Evolutionary conservation across 2,329 filamentous ascomycete genomes (phyloP).

Genomic region (Diaporthe citri): DNA sequence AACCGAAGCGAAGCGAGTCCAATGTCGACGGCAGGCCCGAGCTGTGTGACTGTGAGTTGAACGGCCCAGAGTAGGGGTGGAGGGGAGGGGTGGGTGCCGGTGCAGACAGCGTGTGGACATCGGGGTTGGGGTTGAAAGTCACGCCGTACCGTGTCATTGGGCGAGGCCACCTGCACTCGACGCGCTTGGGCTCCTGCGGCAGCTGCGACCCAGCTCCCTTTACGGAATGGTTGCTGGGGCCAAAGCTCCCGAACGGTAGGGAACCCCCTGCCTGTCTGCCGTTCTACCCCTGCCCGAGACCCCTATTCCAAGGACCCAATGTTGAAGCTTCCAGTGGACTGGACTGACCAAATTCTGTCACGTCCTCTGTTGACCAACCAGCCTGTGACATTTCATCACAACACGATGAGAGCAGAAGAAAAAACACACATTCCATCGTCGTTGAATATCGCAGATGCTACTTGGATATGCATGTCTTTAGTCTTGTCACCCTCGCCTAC

Average conservation of each 20-base stretch:
- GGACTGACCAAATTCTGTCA: slow-evolving; percentile 3
- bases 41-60: slow-evolving; percentile 5
- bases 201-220: slow-evolving; percentile 1
- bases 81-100: background rate
- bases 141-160: slow-evolving; percentile 5
- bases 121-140: background rate
- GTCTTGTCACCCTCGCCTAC: background rate
- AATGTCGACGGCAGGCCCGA: slow-evolving; percentile 30
- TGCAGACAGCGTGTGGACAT: fast-evolving
- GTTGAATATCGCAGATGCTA: background rate
- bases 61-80: background rate
- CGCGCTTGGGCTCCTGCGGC: slow-evolving; percentile 12
- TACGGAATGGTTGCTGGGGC: slow-evolving; percentile 11
- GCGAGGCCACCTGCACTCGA: background rate
- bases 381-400: background rate
- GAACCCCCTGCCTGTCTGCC: slow-evolving; percentile 11
- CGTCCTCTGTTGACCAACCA: background rate
- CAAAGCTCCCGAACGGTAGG: background rate
- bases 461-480: background rate
- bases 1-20: slow-evolving; percentile 22
- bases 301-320: slow-evolving; percentile 16
- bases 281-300: background rate
- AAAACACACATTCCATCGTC: background rate
- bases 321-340: background rate
- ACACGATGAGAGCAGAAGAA: background rate